These are phyloP conservation scores for Fagopyrum esculentum DNA, from an alignment of 148 eudicot species.

Conservation along the genomic window DNA sequence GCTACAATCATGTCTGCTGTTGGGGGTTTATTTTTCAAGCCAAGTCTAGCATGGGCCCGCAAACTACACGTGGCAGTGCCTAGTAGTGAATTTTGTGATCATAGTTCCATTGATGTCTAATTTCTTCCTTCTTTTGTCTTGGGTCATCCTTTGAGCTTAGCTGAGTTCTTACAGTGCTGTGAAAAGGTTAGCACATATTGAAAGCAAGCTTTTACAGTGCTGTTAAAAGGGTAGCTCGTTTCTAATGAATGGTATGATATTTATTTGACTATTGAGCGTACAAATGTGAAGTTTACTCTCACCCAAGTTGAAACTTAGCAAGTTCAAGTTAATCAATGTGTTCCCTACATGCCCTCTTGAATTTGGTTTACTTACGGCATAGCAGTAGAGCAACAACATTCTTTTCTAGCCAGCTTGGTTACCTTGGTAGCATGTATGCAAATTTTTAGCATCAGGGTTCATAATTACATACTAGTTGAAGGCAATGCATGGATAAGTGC, in stretches of 20 bases:
- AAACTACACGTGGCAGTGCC: too few relatives aligned
- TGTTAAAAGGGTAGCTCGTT: neutral
- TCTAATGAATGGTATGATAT: neutral
- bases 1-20: constrained; percentile 18
- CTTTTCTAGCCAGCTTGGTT: too few relatives aligned
- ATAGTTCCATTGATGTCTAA: too few relatives aligned
- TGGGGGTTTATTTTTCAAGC: neutral
- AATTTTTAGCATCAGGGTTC: too few relatives aligned
- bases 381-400: too few relatives aligned
- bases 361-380: too few relatives aligned
- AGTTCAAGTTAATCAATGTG: neutral
- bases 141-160: neutral
- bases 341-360: neutral
- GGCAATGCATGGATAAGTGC: too few relatives aligned
- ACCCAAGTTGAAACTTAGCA: neutral
- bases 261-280: neutral
- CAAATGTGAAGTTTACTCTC: neutral
- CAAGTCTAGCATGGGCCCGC: too few relatives aligned
- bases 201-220: neutral
- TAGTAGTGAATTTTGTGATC: too few relatives aligned
- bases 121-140: neutral
- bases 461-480: too few relatives aligned
- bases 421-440: too few relatives aligned
- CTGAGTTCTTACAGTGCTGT: neutral
- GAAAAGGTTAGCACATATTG: neutral